Evolutionary conservation across 495 filamentous ascomycete genomes (phyloP).

Genomic region (Thermothielavioides terrestris): DNA sequence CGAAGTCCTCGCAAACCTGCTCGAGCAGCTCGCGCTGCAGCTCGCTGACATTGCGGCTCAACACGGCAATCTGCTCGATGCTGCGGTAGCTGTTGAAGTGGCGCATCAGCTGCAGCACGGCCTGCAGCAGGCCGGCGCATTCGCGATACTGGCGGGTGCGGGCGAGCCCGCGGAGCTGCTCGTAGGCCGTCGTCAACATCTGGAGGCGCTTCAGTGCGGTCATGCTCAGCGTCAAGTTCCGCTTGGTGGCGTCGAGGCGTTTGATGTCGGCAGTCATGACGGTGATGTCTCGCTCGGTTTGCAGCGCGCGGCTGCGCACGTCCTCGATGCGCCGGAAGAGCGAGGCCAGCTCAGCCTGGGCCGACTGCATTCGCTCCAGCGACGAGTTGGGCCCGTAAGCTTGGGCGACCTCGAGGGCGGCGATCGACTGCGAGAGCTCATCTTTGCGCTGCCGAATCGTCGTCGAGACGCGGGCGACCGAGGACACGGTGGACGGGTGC

Average conservation of each 20-base stretch:
- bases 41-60: conserved; percentile 88
- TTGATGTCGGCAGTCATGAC: conserved; percentile 99
- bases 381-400: conserved; percentile 79
- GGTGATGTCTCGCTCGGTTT: conserved; percentile 92
- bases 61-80: conserved; percentile 93
- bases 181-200: conserved; percentile 98
- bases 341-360: conserved; percentile 78
- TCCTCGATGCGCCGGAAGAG: conserved; percentile 94
- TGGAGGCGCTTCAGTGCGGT: conserved; percentile 94
- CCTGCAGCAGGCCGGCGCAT: conserved; percentile 89
- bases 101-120: conserved; percentile 94
- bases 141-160: conserved; percentile 89
- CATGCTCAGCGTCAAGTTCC: conserved; percentile 94
- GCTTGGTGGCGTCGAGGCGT: conserved; percentile 90
- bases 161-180: conserved; percentile 79
- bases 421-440: conserved; percentile 76
- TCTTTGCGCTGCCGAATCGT: conserved; percentile 70
- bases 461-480: conserved; percentile 60
- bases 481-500: conserved; percentile 77
- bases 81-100: conserved; percentile 98
- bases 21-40: conserved; percentile 89
- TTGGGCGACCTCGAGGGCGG: conserved; percentile 66
- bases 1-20: conserved; percentile 97
- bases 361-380: conserved; percentile 79
- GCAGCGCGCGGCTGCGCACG: conserved; percentile 78